phyloP scores from a whole-genome alignment of 139 green algal species.

The Chlamydomonas sp. region DNA sequence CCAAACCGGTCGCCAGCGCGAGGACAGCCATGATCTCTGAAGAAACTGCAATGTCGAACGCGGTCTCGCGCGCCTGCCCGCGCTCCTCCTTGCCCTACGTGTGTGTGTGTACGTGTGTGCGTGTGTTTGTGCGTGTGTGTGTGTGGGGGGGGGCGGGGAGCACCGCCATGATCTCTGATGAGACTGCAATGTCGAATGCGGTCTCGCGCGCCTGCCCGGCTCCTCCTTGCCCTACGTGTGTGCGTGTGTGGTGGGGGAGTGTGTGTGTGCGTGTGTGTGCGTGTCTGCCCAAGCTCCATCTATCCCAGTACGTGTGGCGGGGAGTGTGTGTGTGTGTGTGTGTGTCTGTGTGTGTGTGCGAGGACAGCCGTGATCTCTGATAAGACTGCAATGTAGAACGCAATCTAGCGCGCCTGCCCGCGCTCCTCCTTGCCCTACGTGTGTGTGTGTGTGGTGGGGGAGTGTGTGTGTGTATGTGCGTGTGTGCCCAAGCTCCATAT shows the following conservation, averaged over 20 bases:
- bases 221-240: constrained; percentile 43
- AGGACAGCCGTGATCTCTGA: constrained; percentile 97
- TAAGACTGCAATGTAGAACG: constrained; percentile 92
- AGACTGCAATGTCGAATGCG: constrained; percentile 94
- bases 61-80: constrained; percentile 52
- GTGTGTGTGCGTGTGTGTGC: neutral
- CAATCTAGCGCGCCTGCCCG: constrained; percentile 51
- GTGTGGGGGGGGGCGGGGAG: neutral
- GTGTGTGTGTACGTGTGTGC: neutral
- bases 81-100: constrained; percentile 52
- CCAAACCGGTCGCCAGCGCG: constrained; percentile 34
- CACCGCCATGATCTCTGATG: constrained; percentile 93
- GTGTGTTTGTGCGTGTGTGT: constrained; percentile 2
- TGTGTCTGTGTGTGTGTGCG: constrained; percentile 50
- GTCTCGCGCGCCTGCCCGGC: constrained; percentile 51
- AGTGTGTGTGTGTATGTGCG: no score
- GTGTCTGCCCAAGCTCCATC: no score
- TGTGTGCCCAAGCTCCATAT: no score
- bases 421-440: constrained; percentile 58
- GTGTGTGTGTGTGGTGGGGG: no score
- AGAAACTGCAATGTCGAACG: constrained; percentile 92
- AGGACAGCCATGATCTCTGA: constrained; percentile 97
- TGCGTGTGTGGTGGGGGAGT: neutral
- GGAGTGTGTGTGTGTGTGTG: neutral
- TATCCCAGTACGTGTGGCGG: neutral